Evolutionary conservation across 192 early-diverging fungal genomes (phyloP), one percentile per base, ranked within the genome.

Genomic region (Coemansia sp.): DNA sequence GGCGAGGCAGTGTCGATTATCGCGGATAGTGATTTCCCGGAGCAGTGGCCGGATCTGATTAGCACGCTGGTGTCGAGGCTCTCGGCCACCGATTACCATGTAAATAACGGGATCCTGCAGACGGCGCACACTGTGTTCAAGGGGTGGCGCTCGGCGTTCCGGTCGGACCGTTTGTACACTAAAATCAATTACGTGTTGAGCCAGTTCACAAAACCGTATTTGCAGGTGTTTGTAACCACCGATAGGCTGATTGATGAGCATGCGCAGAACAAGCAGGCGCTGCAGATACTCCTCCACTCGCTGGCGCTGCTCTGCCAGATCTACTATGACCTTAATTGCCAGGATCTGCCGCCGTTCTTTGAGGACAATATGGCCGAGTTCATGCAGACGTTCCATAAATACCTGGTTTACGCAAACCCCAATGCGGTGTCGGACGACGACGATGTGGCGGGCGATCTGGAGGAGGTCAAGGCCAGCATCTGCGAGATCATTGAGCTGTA

Each of bases 271-370:
- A 66, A 67, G 18, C 63, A 76, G 43, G 90, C 89, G 22, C 77
- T 98, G 49, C 80, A 86, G 47, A 77, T 90, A 19, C 82, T 98
- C 55, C 87, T 88, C 45, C 88, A 95, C 66, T 86, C 87, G 13
- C 64, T 99, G 22, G 78, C 89, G 55, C 85, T 95, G 8, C 71
- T 97, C 61, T 86, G 87, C 61, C 92, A 97, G 77, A 93, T 99
- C 60, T 99, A 90, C 75, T 95, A 95, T 70, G 91, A 92, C 74
- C 83, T 99, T 54, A 99, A 96, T 69, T 96, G 85, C 72, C 96
- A 98, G 80, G 98, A 99, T 77, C 78, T 97, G 59, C 96, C 98
- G 13, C 93, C 95, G 70, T 98, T 94, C 75, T 98, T 98, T 64
- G 96, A 98, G 70, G 95, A 97, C 76, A 87, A 98, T 74, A 88